These are phyloP conservation scores for Cercospora zeina DNA, from an alignment of 2,329 filamentous ascomycete species.

Conservation along the genomic window DNA sequence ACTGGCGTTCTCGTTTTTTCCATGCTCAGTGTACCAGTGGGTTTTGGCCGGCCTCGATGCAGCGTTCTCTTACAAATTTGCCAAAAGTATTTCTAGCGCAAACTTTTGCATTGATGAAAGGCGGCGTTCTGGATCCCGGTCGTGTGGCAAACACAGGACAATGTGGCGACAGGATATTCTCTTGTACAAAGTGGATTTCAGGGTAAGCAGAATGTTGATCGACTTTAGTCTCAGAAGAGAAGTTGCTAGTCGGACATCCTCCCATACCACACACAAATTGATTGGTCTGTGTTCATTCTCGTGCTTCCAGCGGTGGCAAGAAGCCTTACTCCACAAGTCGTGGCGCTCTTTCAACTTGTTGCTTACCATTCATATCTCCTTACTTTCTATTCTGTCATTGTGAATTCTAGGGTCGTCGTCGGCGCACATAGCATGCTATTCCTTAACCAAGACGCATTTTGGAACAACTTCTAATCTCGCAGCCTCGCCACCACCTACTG, in stretches of 20 bases:
- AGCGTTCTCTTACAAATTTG: background rate
- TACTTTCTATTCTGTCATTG: too few species aligned
- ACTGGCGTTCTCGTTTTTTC: background rate
- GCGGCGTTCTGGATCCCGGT: background rate
- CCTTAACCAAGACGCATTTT: too few species aligned
- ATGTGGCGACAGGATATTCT: background rate
- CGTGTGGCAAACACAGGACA: background rate
- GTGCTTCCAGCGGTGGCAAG: background rate
- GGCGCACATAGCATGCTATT: too few species aligned
- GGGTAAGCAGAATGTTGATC: background rate
- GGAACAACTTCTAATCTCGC: background rate
- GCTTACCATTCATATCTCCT: too few species aligned
- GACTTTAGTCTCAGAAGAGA: background rate
- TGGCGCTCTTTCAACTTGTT: background rate
- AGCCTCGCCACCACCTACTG: background rate
- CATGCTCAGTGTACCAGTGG: background rate
- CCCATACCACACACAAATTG: background rate
- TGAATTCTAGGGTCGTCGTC: too few species aligned
- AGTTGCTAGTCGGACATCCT: background rate
- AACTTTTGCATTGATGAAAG: background rate
- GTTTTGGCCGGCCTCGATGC: background rate
- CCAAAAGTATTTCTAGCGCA: background rate
- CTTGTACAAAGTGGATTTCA: background rate
- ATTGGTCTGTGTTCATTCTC: background rate
- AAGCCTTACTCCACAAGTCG: background rate